These are phyloP conservation scores for Hirsutella thompsonii DNA, from an alignment of 2,329 filamentous ascomycete genomes.

Conservation along the genomic window DNA sequence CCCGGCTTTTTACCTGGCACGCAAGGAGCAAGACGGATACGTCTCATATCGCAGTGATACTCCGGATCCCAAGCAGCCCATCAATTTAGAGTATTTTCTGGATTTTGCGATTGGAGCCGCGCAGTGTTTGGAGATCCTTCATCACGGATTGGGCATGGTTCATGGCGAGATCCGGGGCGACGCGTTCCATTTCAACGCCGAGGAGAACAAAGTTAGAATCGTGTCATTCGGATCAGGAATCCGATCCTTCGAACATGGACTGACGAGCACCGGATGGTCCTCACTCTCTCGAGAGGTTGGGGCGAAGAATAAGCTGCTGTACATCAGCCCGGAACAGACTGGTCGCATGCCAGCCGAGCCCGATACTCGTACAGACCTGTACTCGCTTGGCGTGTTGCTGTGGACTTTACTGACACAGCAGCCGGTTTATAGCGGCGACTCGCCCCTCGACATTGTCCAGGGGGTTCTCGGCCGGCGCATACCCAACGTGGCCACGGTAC, in stretches of 20 bases:
- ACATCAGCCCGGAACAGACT: conserved; percentile 90
- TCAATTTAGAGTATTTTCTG: conserved; percentile 65
- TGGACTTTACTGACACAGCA: conserved; percentile 75
- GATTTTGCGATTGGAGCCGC: conserved; percentile 85
- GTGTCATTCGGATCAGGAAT: conserved; percentile 79
- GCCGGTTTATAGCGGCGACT: conserved; percentile 66
- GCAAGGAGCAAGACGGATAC: conserved; percentile 37
- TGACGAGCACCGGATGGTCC: conserved; percentile 79
- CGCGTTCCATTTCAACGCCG: conserved; percentile 73
- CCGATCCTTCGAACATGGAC: conserved; percentile 78
- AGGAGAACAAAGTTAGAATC: conserved; percentile 61
- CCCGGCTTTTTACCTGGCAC: conserved; percentile 53
- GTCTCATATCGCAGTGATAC: conserved; percentile 29
- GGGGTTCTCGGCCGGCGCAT: conserved; percentile 72
- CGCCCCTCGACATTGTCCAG: conserved; percentile 82
- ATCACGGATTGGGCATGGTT: conserved; percentile 74
- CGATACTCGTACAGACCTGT: conserved; percentile 85
- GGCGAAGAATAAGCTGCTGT: conserved; percentile 78
- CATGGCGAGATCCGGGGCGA: conserved; percentile 87
- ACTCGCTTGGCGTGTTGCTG: conserved; percentile 79
- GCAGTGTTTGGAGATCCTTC: conserved; percentile 78
- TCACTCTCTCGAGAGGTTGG: conserved; percentile 70
- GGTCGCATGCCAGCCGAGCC: conserved; percentile 86
- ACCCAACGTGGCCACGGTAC: conserved; percentile 60
- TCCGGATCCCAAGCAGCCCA: conserved; percentile 38